phyloP scores from a whole-genome alignment of 768 basidiomycete genomes.

The Thelephora aurantiotincta region DNA sequence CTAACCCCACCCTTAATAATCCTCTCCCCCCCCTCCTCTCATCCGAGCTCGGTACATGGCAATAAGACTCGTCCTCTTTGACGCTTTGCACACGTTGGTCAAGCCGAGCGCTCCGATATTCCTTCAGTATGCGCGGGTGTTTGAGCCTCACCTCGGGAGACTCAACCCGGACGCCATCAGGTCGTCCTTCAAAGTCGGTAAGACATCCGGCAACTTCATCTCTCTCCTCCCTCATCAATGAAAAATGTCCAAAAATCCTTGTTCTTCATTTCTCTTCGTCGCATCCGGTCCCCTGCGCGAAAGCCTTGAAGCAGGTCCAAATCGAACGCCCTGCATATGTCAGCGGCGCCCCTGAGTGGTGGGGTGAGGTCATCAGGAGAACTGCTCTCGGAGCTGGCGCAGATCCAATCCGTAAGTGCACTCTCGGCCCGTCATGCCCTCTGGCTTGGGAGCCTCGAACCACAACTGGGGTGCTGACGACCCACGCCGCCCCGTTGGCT shows the following conservation, averaged over 20 bases:
- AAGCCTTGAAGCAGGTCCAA: conserved; percentile 39
- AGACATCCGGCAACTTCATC: conserved; percentile 4
- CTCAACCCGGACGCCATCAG: conserved; percentile 39
- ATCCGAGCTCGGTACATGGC: conserved; percentile 9
- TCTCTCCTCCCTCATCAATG: neutral
- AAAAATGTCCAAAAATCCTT: neutral
- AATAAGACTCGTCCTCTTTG: conserved; percentile 64
- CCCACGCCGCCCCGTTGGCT: neutral
- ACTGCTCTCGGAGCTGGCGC: conserved; percentile 71
- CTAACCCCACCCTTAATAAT: too few species aligned
- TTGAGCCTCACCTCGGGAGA: conserved; percentile 51
- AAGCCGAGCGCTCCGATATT: conserved; percentile 54
- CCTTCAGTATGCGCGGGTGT: conserved; percentile 48
- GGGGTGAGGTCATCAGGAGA: conserved; percentile 60
- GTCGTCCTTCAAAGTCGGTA: conserved; percentile 48
- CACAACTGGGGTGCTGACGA: neutral
- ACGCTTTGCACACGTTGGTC: conserved; percentile 64
- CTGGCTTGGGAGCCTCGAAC: neutral
- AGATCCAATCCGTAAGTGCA: conserved; percentile 32
- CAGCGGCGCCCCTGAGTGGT: conserved; percentile 47
- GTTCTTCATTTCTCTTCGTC: neutral
- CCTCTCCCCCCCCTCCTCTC: neutral
- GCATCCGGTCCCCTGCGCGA: neutral
- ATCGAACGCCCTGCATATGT: conserved; percentile 44
- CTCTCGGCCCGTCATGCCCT: neutral